A percentile compares a stretch with the other conserved stretches of the same genome.
Conservation (phyloP, 2,329 filamentous ascomycete species). For the Aureobasidium sp. region DNA sequence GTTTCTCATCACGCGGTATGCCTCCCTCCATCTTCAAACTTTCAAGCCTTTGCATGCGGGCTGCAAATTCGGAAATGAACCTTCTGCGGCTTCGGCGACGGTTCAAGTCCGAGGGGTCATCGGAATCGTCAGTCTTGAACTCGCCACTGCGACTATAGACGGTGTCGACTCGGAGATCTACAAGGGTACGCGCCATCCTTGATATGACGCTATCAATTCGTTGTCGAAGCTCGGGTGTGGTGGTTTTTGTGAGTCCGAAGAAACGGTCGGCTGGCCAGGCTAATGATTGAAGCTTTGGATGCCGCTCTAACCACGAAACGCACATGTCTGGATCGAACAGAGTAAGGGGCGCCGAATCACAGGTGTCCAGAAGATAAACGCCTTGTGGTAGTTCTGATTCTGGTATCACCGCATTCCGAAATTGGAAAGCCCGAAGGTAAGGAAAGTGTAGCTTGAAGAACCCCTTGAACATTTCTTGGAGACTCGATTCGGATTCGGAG, state of each 20-base stretch:
- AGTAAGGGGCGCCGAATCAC: not conserved
- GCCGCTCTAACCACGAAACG: constrained; percentile 35
- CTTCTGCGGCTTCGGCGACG: constrained; percentile 15
- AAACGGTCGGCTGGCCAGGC: constrained; percentile 40
- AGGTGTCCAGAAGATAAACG: constrained; percentile 26
- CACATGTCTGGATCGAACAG: constrained; percentile 16
- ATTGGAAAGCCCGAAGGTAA: constrained; percentile 35
- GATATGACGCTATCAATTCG: constrained; percentile 26
- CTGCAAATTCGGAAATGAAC: constrained; percentile 35
- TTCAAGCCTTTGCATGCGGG: constrained; percentile 31
- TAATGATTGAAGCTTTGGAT: constrained; percentile 34
- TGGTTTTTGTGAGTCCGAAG: constrained; percentile 26
- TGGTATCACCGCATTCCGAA: constrained; percentile 34
- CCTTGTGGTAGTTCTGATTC: constrained; percentile 28
- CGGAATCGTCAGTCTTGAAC: constrained; percentile 16
- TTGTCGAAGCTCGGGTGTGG: constrained; percentile 17
- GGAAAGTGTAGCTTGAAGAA: constrained; percentile 32
- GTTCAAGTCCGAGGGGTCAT: not conserved
- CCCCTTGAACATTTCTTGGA: constrained; percentile 13
- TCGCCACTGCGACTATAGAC: constrained; percentile 20
- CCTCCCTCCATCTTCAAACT: constrained; percentile 40
- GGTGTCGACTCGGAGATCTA: constrained; percentile 35
- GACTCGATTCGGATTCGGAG: not conserved
- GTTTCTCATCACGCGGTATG: constrained; percentile 38
- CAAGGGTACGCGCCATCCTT: constrained; percentile 30